These are phyloP conservation scores for Vitis vinifera DNA, from an alignment of 164 flowering plant genomes.

Conservation along the genomic window DNA sequence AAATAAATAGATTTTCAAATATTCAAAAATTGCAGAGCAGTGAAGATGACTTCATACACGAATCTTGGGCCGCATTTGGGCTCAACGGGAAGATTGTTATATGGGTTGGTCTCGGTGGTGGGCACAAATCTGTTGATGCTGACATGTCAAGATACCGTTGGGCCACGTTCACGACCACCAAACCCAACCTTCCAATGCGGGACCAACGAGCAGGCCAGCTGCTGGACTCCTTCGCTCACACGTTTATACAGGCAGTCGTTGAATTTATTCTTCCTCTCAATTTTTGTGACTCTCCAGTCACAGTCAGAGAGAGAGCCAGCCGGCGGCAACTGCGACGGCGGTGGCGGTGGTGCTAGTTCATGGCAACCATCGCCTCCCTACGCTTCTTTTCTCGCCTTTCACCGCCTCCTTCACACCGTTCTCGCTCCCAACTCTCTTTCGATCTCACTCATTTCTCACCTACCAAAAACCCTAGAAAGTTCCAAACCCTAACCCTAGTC, in stretches of 20 bases:
- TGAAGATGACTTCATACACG: too few species aligned
- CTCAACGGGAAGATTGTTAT: too few species aligned
- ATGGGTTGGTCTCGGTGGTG: too few species aligned
- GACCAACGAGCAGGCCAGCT: too few species aligned
- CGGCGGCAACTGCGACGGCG: background rate
- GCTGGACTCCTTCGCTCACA: too few species aligned
- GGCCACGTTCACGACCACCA: too few species aligned
- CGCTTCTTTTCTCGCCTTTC: conserved; percentile 8
- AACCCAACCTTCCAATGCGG: too few species aligned
- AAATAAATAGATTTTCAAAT: too few species aligned
- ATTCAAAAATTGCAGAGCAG: too few species aligned
- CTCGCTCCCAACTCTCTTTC: background rate
- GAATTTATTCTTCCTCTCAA: background rate
- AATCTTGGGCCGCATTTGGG: too few species aligned
- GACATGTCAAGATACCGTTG: too few species aligned
- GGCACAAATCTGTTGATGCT: too few species aligned
- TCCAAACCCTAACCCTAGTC: conserved; percentile 1
- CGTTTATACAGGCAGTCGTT: background rate
- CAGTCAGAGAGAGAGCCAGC: conserved; percentile 4
- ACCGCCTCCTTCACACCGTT: background rate
- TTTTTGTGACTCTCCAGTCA: background rate
- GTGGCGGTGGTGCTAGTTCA: conserved; percentile 14
- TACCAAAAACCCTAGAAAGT: conserved; percentile 3
- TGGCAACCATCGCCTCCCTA: conserved; percentile 27
- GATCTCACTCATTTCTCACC: conserved; percentile 1